Percentiles rank a stretch among this genome's conserved stretches.
Evolutionary conservation across 495 filamentous ascomycete genomes (phyloP).

Genomic region (Schizothecium vesticola): DNA sequence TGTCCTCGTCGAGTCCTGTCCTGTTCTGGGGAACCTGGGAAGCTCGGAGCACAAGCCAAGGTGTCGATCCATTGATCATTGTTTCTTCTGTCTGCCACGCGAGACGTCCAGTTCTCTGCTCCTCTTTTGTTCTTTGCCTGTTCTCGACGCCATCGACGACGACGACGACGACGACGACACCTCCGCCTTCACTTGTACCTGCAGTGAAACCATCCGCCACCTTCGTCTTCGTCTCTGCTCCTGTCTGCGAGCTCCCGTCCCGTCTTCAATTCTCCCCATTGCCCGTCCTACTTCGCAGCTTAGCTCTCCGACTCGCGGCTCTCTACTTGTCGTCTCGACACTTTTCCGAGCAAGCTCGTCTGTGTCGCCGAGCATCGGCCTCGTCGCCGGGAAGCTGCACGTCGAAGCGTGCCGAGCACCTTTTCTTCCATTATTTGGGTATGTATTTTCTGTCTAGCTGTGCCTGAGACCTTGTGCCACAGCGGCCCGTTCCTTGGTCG

Average conservation of each 20-base stretch:
- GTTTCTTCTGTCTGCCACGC: constrained; percentile 3
- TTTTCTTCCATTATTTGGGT: neutral
- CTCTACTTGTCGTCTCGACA: neutral
- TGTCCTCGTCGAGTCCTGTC: neutral
- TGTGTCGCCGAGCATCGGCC: neutral
- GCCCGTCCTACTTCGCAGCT: neutral
- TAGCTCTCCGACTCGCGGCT: neutral
- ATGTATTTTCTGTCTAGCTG: neutral
- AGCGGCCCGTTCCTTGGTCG: neutral
- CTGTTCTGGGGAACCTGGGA: neutral
- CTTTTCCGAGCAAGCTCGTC: neutral
- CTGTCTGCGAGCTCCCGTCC: neutral
- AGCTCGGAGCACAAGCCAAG: neutral
- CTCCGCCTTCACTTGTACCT: neutral
- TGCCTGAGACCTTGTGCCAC: neutral
- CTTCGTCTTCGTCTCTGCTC: neutral
- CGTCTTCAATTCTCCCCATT: neutral
- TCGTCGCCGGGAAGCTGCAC: neutral
- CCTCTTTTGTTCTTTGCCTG: neutral
- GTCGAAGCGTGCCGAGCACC: neutral
- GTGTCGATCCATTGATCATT: neutral
- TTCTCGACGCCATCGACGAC: neutral
- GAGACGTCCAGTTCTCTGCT: neutral
- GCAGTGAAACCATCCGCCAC: neutral
- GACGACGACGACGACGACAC: neutral